Base-by-base conservation (phyloP, 2,329 filamentous ascomycete genomes). In the Fusarium sororula region DNA sequence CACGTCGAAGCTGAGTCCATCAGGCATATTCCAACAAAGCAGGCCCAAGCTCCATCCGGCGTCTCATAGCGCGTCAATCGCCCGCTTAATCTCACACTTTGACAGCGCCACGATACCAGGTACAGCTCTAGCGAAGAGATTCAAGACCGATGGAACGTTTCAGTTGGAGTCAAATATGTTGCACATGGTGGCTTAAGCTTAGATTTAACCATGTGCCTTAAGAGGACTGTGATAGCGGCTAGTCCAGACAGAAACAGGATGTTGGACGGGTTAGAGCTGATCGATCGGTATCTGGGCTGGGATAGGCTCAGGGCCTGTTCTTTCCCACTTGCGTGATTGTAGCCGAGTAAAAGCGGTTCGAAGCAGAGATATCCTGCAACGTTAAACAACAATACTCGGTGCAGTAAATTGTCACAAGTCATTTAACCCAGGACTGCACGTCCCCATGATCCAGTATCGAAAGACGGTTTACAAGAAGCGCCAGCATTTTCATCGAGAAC, bases 121-220 rank as follows among this genome's bases (percentile, higher is more conserved):
- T 15, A 45, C 22, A 22, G 13, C 50, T 48, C 15, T 51, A 24
- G 32, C 5, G 6, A 44, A 15, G 32, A 41, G 32, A 17, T 48
- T 38, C 15, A 48, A 20, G 14, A 12, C 41, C 14, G 24, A 35
- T 39, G 6, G 11, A 44, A 35, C 39, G 45, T 70, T 58, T 65
- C 51, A 38, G 44, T 17, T 69, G 13, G 45, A 17, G 30, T 30
- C 26, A 26, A 28, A 22, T 15, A 37, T 17, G 24, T 53, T 38
- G 65, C 18, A 55, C 63, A 32, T n/a, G 39, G 37, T 38, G 66
- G 51, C 44, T 68, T 20, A 53, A 38, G 38, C 28, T 30, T 63
- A 48, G 13, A 44, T 37, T 32, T 45, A 37, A 63, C 24, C n/a
- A 24, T 39, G 17, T 12, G 26, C n/a, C 24, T 15, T 2, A 3